A percentile compares a stretch with the other conserved stretches of the same genome.
Evolutionary conservation across 2,329 filamentous ascomycete genomes (phyloP).

Genomic region (Fusarium brachygibbosum): DNA sequence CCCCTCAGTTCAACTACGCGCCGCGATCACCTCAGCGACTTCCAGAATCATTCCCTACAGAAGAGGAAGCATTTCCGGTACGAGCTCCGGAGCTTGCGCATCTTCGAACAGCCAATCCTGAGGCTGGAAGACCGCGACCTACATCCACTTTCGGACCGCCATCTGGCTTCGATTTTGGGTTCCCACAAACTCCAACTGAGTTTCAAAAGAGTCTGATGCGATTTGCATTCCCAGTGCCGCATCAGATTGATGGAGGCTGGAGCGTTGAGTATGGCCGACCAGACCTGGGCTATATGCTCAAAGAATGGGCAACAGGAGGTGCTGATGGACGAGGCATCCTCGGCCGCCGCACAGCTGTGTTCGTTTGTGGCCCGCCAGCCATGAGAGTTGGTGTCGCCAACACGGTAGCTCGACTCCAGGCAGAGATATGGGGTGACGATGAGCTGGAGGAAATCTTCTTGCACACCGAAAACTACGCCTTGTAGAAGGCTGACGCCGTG

Average conservation of each 20-base stretch:
- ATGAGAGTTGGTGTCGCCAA: conserved; percentile 92
- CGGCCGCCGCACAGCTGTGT: conserved; percentile 86
- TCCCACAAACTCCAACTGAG: conserved; percentile 85
- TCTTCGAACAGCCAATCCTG: conserved; percentile 62
- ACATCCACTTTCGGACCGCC: conserved; percentile 71
- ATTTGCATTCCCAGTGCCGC: conserved; percentile 82
- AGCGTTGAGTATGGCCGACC: conserved; percentile 92
- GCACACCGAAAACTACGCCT: conserved; percentile 94
- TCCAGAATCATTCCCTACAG: conserved; percentile 31
- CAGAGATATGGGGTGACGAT: conserved; percentile 83
- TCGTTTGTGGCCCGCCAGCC: conserved; percentile 88
- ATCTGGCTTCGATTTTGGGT: conserved; percentile 81
- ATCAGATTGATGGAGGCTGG: conserved; percentile 83
- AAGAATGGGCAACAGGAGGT: conserved; percentile 82
- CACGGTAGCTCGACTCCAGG: conserved; percentile 85
- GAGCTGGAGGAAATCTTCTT: conserved; percentile 90
- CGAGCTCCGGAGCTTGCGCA: conserved; percentile 69
- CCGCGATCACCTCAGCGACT: conserved; percentile 61
- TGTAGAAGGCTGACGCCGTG: conserved; percentile 61
- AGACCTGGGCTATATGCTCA: conserved; percentile 87
- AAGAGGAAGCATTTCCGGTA: conserved; percentile 49
- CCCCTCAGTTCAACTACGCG: conserved; percentile 71
- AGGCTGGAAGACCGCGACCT: conserved; percentile 56
- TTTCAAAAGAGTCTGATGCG: conserved; percentile 92
- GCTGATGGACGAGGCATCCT: conserved; percentile 76